Conservation (phyloP, 148 eudicot species). For the Rhododendron ovatum region DNA sequence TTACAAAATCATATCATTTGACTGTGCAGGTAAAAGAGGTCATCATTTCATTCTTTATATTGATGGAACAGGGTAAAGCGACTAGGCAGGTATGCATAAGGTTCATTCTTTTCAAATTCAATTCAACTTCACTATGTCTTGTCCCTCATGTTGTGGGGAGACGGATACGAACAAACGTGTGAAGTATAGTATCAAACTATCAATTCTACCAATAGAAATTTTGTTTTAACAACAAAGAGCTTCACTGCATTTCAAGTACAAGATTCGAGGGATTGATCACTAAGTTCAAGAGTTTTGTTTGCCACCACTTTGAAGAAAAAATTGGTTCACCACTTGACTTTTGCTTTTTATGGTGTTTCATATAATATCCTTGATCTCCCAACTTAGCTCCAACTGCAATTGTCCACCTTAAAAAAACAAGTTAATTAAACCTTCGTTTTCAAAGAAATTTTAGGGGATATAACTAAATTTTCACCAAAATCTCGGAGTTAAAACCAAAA, state of each 20-base stretch:
- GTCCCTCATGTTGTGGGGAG: neutral
- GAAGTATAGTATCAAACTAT: neutral
- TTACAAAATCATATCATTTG: neutral
- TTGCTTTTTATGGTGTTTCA: neutral
- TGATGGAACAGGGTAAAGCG: conserved; percentile 97
- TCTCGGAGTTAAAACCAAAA: neutral
- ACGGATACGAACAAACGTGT: neutral
- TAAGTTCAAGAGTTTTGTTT: neutral
- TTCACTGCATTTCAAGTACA: neutral
- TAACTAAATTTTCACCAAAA: neutral
- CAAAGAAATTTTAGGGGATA: neutral
- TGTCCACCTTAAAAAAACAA: neutral
- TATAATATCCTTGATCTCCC: neutral
- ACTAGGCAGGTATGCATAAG: conserved; percentile 59
- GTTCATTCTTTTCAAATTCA: neutral
- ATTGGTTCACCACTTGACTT: neutral
- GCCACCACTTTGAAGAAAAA: neutral
- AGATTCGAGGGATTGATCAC: neutral
- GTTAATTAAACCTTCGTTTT: neutral
- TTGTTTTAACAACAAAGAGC: neutral
- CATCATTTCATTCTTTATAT: conserved; percentile 66
- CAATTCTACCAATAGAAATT: neutral
- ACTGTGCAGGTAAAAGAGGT: conserved; percentile 88
- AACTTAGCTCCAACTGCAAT: no score
- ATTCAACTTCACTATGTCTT: neutral